Base-by-base conservation (phyloP, 2,329 filamentous ascomycete genomes). In the Dichotomopilus funicola region DNA sequence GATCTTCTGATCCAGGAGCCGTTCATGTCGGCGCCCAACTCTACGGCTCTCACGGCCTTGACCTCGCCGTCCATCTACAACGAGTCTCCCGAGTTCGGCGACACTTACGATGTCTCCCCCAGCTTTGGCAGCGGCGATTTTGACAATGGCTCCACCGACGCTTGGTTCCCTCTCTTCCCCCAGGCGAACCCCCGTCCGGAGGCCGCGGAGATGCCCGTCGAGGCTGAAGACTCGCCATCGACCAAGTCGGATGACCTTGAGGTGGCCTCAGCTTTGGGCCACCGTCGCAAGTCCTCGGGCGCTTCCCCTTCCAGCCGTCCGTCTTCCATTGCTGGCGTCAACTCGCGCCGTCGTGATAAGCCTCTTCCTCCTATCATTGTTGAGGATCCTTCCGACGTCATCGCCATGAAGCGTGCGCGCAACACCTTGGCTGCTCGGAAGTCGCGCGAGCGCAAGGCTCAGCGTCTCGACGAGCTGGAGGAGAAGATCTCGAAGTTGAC, bases 391-490 rank as follows among this genome's bases (percentile, higher is more conserved):
- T 74, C 65, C 43, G 91, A 96, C 66, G 81, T 80, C 8, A 70
- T 87, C n/a, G 90, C 89, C 19, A 82, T 91, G 78, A 96, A 96
- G 84, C 88, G 92, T 70, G 91, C 91, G 50, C 87, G 91, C 63
- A 97, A 96, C 71, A 95, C 91, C 7, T 81, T 95, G 70, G 92
- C 92, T 13, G 92, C 92, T 65, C 90, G 92, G 63, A 96, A 96
- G 75, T 96, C 91, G 57, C 86, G 92, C 51, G 86, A 90, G 67
- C 86, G 90, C 62, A 96, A 96, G 76, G 84, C 89, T 55, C 79
- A 87, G 68, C 82, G 86, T 63, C 78, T 92, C 59, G 85, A 88
- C 54, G 82, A 85, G 56, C 78, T 96, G 46, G 88, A 95, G 75
- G 79, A 80, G 41, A 78, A 82, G 65, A 91, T 95, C 65, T 78